phyloP scores from a whole-genome alignment of 805 yeast genomes.

The Yarrowia sp. region DNA sequence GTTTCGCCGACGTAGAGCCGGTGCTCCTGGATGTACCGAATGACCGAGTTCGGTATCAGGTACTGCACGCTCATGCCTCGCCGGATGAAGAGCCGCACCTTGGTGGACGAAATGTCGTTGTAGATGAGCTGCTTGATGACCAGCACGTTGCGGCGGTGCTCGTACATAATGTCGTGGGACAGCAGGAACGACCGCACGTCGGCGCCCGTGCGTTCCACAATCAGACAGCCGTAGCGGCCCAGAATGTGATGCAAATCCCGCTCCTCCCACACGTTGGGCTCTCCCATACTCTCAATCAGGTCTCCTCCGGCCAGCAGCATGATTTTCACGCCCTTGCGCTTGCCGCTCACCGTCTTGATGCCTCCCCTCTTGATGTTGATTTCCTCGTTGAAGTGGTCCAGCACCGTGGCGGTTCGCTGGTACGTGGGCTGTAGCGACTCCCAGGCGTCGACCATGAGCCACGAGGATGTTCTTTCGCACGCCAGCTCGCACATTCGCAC shows the following conservation, averaged over 20 bases:
- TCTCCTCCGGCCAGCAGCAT: constrained; percentile 99
- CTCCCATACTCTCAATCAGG: constrained; percentile 98
- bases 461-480: constrained; percentile 92
- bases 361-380: constrained; percentile 92
- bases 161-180: constrained; percentile 96
- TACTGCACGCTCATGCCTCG: constrained; percentile 98
- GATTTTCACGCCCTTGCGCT: constrained; percentile 80
- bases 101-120: constrained; percentile 94
- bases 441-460: constrained; percentile 99
- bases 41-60: constrained; percentile 89
- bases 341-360: constrained; percentile 57
- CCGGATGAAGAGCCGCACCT: constrained; percentile 88
- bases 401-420: constrained; percentile 91
- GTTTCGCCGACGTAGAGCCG: constrained; percentile 81
- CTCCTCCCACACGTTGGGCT: constrained; percentile 99
- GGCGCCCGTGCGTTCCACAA: constrained; percentile 95
- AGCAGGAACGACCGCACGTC: constrained; percentile 92
- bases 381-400: constrained; percentile 96
- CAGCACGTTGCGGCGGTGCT: constrained; percentile 87
- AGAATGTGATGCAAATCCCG: constrained; percentile 91
- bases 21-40: constrained; percentile 93
- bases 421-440: constrained; percentile 90
- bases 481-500: constrained; percentile 98
- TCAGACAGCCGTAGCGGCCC: constrained; percentile 95
- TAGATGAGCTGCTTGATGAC: constrained; percentile 96